A percentile compares a stretch with the other conserved stretches of the same genome.
phyloP scores from a whole-genome alignment of 2,329 filamentous ascomycete species.

The Alternaria consortialis region DNA sequence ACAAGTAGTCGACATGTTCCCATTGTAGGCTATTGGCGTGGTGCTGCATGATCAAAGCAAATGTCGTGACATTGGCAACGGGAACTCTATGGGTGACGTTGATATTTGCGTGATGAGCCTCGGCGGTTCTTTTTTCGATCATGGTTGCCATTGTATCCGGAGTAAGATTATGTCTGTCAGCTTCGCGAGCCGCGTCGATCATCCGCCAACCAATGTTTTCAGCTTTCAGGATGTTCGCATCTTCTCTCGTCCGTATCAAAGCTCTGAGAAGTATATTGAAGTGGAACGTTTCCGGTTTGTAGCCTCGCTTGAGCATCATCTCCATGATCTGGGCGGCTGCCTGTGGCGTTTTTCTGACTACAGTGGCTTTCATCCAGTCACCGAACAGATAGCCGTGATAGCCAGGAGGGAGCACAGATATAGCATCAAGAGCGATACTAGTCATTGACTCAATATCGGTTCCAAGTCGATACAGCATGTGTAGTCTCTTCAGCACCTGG shows the following conservation, averaged over 20 bases:
- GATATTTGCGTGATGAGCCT: background rate
- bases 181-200: slow-evolving; percentile 36
- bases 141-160: background rate
- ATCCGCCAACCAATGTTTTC: slow-evolving; percentile 50
- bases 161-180: background rate
- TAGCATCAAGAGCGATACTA: slow-evolving; percentile 47
- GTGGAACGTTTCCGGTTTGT: slow-evolving; percentile 75
- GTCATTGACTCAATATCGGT: slow-evolving; percentile 42
- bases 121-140: slow-evolving; percentile 6
- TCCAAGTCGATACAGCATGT: slow-evolving; percentile 40
- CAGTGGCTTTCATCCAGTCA: slow-evolving; percentile 87
- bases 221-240: slow-evolving; percentile 36
- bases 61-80: slow-evolving; percentile 41
- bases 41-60: slow-evolving; percentile 44
- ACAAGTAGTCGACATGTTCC: slow-evolving; percentile 48
- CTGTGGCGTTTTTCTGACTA: slow-evolving; percentile 67
- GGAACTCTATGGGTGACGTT: slow-evolving; percentile 27
- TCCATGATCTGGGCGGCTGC: slow-evolving; percentile 77
- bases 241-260: slow-evolving; percentile 66
- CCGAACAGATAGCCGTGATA: slow-evolving; percentile 83
- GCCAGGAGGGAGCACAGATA: slow-evolving; percentile 62
- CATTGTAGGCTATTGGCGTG: slow-evolving; percentile 39
- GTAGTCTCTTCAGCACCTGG: slow-evolving; percentile 36
- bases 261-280: slow-evolving; percentile 84
- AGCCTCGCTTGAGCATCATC: slow-evolving; percentile 75